These are phyloP conservation scores for Sugiyamaella pinicola DNA, from an alignment of 1,139 yeast species.

Conservation along the genomic window DNA sequence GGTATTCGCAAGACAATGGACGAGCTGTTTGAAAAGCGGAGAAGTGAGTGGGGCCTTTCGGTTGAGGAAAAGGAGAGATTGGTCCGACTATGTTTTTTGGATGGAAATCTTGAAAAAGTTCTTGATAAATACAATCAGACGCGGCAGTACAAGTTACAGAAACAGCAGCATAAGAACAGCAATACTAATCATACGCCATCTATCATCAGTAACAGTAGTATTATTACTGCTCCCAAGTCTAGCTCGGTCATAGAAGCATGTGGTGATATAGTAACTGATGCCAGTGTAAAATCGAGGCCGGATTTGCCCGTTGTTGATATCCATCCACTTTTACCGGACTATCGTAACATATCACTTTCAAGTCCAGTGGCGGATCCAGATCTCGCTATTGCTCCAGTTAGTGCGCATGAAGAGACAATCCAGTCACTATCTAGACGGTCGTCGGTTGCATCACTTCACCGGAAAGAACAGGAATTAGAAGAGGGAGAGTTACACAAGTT, in stretches of 20 bases:
- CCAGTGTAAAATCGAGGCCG: neutral
- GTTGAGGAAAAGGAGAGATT: conserved; percentile 35
- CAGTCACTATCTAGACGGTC: conserved; percentile 30
- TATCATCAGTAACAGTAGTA: neutral
- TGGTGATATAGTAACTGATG: neutral
- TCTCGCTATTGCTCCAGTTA: conserved; percentile 32
- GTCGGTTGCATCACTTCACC: conserved; percentile 35
- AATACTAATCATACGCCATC: neutral
- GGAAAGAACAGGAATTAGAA: conserved; percentile 79
- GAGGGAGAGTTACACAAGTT: conserved; percentile 90
- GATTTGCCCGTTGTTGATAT: conserved; percentile 5
- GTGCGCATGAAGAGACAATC: conserved; percentile 18
- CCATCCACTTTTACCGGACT: conserved; percentile 14
- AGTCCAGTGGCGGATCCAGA: conserved; percentile 28
- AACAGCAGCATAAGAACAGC: conserved; percentile 5
- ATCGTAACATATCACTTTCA: conserved; percentile 17
- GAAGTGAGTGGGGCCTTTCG: conserved; percentile 28
- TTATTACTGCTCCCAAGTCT: neutral
- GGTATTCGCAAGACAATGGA: conserved; percentile 36
- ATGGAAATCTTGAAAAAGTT: conserved; percentile 40
- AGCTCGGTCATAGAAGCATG: neutral
- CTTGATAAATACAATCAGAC: conserved; percentile 31
- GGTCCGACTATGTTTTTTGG: conserved; percentile 41
- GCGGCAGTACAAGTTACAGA: conserved; percentile 8
- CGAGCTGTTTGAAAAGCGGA: conserved; percentile 33